Conservation (phyloP, 2,329 filamentous ascomycete genomes). For the Aspergillus terreus region DNA sequence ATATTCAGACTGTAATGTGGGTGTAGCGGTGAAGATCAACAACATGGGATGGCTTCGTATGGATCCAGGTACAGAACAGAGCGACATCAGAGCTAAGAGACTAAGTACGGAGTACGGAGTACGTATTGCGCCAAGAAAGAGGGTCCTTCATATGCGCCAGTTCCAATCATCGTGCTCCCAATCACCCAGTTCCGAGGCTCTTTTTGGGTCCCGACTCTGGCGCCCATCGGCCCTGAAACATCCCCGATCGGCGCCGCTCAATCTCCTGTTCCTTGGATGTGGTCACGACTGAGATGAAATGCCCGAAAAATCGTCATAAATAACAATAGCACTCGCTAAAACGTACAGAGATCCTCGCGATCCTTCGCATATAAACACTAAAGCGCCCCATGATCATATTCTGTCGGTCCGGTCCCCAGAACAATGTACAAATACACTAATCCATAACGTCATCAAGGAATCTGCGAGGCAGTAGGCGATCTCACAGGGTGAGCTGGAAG, state of each 20-base stretch:
- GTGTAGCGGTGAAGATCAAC: background rate
- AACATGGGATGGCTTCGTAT: background rate
- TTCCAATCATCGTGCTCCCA: slow-evolving; percentile 2
- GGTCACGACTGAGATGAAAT: too few species aligned
- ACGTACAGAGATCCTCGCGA: too few species aligned
- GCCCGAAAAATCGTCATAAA: too few species aligned
- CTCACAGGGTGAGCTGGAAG: slow-evolving; percentile 39
- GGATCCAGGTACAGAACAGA: background rate
- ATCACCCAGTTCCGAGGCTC: slow-evolving; percentile 6
- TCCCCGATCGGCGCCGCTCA: too few species aligned
- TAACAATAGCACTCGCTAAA: too few species aligned
- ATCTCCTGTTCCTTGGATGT: too few species aligned
- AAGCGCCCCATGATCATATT: background rate
- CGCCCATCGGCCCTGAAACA: too few species aligned
- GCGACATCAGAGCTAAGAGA: too few species aligned
- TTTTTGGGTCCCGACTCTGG: slow-evolving; percentile 2
- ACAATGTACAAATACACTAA: slow-evolving; percentile 11
- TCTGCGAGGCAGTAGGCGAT: slow-evolving; percentile 1
- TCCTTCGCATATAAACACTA: background rate
- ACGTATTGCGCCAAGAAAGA: background rate
- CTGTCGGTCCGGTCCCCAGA: background rate
- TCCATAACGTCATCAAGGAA: background rate
- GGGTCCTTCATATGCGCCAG: background rate
- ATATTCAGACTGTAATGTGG: background rate
- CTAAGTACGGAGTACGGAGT: too few species aligned